These are phyloP conservation scores for Sugiyamaella floridensis DNA, from an alignment of 805 yeast species.

Conservation along the genomic window DNA sequence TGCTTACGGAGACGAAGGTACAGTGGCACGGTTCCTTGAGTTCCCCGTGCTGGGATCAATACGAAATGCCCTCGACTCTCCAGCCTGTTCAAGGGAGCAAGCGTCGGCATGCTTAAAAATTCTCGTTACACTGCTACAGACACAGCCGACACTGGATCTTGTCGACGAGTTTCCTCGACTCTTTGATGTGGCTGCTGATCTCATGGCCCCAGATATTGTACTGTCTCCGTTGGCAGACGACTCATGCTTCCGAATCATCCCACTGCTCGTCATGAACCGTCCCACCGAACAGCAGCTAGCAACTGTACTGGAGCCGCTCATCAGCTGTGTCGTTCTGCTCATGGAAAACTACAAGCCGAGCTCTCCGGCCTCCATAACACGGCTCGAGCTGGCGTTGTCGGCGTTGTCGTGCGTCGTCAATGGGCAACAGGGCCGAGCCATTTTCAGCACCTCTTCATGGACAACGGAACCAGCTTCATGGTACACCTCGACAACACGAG, in stretches of 20 bases:
- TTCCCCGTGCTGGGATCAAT: slow-evolving; percentile 16
- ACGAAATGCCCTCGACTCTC: neutral
- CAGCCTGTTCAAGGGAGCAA: slow-evolving; percentile 7
- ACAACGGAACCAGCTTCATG: neutral
- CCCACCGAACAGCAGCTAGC: slow-evolving; percentile 2
- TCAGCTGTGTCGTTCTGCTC: slow-evolving; percentile 11
- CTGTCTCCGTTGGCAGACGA: neutral
- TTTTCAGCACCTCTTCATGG: neutral
- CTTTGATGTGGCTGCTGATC: slow-evolving; percentile 8
- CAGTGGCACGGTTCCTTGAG: slow-evolving; percentile 11
- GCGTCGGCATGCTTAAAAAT: slow-evolving; percentile 10
- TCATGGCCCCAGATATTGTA: slow-evolving; percentile 11
- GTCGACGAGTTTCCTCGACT: slow-evolving; percentile 13
- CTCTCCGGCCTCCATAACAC: neutral
- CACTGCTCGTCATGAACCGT: slow-evolving; percentile 3
- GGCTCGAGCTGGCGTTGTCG: slow-evolving; percentile 18
- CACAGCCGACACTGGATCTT: slow-evolving; percentile 11
- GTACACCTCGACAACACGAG: neutral
- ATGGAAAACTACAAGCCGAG: slow-evolving; percentile 11
- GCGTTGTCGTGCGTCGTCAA: slow-evolving; percentile 14
- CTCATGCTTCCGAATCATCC: slow-evolving; percentile 15
- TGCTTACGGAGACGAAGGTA: slow-evolving; percentile 22
- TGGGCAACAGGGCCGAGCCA: neutral
- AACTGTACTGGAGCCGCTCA: slow-evolving; percentile 14
- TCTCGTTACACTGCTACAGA: slow-evolving; percentile 15